These are phyloP conservation scores for Calonectria henricotiae DNA, from an alignment of 2,329 filamentous ascomycete genomes.

Conservation along the genomic window DNA sequence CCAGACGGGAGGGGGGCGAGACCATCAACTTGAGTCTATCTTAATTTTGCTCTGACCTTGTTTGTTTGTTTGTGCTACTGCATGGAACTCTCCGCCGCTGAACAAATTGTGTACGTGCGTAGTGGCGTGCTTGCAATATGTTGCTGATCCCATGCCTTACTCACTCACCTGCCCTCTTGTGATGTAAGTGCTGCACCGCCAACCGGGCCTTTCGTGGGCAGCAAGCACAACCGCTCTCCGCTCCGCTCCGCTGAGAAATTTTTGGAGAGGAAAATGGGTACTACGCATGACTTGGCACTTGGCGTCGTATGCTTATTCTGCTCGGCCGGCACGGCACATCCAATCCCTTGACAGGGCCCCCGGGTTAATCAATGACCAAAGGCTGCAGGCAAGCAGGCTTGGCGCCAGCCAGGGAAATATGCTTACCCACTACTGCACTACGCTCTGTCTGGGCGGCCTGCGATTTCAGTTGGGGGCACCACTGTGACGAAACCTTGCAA, in stretches of 20 bases:
- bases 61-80: slow-evolving; percentile 4
- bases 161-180: slow-evolving; percentile 10
- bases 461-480: slow-evolving; percentile 27
- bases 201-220: background rate
- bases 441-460: slow-evolving; percentile 22
- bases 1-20: slow-evolving; percentile 10
- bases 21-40: background rate
- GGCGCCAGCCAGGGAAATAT: slow-evolving; percentile 20
- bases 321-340: slow-evolving; percentile 7
- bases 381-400: slow-evolving; percentile 15
- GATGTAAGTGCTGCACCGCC: background rate
- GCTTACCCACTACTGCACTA: slow-evolving; percentile 10
- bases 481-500: slow-evolving; percentile 27
- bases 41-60: slow-evolving; percentile 18
- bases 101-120: slow-evolving; percentile 7
- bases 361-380: slow-evolving; percentile 19
- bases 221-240: slow-evolving; percentile 6
- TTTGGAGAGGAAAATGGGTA: slow-evolving; percentile 11
- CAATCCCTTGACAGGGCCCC: slow-evolving; percentile 26
- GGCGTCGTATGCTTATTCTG: slow-evolving; percentile 3
- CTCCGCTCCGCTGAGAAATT: slow-evolving; percentile 18
- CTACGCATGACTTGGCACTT: slow-evolving; percentile 18
- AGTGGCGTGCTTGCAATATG: slow-evolving; percentile 6
- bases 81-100: slow-evolving; percentile 12
- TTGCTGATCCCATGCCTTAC: slow-evolving; percentile 7